These are phyloP conservation scores for Nakazawaea populi DNA, from an alignment of 805 yeast species.

Conservation along the genomic window DNA sequence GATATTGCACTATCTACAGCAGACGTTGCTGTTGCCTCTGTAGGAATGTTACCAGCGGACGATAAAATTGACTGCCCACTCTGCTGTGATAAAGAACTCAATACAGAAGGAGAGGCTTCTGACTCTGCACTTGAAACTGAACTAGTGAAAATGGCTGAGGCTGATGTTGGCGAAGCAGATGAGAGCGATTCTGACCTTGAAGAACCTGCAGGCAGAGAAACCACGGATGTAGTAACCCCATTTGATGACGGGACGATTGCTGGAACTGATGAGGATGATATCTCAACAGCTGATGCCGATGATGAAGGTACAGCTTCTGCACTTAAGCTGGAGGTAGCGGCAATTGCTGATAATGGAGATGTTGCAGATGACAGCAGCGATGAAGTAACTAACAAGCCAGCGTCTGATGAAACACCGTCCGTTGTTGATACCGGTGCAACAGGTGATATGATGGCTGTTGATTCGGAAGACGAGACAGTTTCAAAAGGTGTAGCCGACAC, in stretches of 20 bases:
- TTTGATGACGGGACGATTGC: too few relatives aligned
- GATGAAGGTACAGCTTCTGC: neutral
- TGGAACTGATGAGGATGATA: neutral
- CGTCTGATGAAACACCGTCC: too few relatives aligned
- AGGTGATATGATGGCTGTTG: neutral
- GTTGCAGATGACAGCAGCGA: too few relatives aligned
- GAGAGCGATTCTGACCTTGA: too few relatives aligned
- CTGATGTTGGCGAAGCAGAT: too few relatives aligned
- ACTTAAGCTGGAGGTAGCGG: too few relatives aligned
- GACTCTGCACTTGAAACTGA: too few relatives aligned
- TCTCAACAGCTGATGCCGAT: neutral
- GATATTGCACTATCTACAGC: neutral
- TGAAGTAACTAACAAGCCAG: too few relatives aligned
- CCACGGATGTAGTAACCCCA: neutral
- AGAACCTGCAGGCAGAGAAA: too few relatives aligned
- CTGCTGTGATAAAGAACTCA: neutral
- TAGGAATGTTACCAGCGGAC: neutral
- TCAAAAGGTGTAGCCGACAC: neutral
- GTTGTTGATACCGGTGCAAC: neutral
- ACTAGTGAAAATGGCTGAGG: too few relatives aligned
- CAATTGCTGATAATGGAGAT: too few relatives aligned
- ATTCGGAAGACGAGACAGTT: neutral
- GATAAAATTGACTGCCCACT: neutral
- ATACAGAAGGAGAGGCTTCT: too few relatives aligned
- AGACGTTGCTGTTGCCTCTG: neutral